These are phyloP conservation scores for Bauhinia variegata DNA, from an alignment of 306 rosid genomes.

Conservation along the genomic window DNA sequence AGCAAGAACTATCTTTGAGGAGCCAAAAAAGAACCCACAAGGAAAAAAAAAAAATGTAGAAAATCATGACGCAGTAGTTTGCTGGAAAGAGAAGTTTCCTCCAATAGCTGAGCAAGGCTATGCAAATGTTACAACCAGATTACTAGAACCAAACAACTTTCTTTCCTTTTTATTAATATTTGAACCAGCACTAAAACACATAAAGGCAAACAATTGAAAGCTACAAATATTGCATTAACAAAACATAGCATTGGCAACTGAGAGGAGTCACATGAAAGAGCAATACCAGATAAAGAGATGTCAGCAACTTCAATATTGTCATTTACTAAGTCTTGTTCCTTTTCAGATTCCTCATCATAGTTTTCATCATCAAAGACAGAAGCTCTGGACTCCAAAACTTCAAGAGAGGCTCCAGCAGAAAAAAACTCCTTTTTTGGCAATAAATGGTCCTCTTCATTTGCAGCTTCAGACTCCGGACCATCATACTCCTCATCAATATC, in stretches of 20 bases:
- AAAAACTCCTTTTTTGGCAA: slow-evolving; percentile 78
- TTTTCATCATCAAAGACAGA: slow-evolving; percentile 87
- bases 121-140: slow-evolving; percentile 12
- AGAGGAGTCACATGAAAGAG: slow-evolving; percentile 23
- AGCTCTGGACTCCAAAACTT: slow-evolving; percentile 54
- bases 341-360: slow-evolving; percentile 91
- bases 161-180: slow-evolving; percentile 1
- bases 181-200: slow-evolving; percentile 17
- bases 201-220: slow-evolving; percentile 17
- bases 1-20: slow-evolving; percentile 2
- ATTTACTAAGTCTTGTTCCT: slow-evolving; percentile 54
- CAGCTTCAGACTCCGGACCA: slow-evolving; percentile 89
- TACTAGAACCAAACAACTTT: slow-evolving; percentile 27
- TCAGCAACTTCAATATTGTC: slow-evolving; percentile 50
- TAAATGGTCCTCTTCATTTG: slow-evolving; percentile 82
- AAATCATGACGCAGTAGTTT: not conserved
- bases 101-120: slow-evolving; percentile 16
- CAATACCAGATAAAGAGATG: slow-evolving; percentile 54
- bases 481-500: slow-evolving; percentile 95
- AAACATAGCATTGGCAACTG: not conserved
- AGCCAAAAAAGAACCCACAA: not conserved
- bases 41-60: slow-evolving; percentile 1
- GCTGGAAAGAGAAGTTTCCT: slow-evolving; percentile 10
- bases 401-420: slow-evolving; percentile 61
- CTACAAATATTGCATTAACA: slow-evolving; percentile 21